Conservation (phyloP, 495 filamentous ascomycete species). For the Xeromyces bisporus region DNA sequence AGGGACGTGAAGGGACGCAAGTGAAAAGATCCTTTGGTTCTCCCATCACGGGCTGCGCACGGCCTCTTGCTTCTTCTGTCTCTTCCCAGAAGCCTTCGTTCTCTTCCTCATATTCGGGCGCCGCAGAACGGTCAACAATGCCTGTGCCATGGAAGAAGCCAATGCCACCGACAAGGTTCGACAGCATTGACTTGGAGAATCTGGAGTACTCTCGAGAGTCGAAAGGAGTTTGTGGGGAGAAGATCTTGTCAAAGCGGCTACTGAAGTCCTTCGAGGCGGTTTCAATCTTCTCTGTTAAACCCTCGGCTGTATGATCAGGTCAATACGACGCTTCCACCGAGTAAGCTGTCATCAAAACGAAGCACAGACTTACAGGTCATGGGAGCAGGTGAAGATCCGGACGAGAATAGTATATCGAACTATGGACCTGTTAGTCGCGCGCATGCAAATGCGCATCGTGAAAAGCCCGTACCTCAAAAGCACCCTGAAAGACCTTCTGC, state of each 20-base stretch:
- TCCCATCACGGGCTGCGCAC: constrained; percentile 46
- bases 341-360: not conserved
- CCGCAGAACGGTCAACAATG: constrained; percentile 77
- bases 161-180: constrained; percentile 86
- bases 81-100: constrained; percentile 97
- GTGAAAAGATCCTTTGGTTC: constrained; percentile 84
- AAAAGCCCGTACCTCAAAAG: constrained; percentile 45
- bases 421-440: constrained; percentile 12
- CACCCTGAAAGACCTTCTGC: constrained; percentile 81
- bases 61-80: constrained; percentile 53
- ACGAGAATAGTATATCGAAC: constrained; percentile 88
- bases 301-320: constrained; percentile 36
- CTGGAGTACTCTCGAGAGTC: constrained; percentile 49
- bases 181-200: constrained; percentile 82
- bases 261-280: constrained; percentile 48
- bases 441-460: not conserved
- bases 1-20: constrained; percentile 81
- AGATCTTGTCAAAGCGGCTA: constrained; percentile 54
- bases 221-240: constrained; percentile 64
- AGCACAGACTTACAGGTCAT: constrained; percentile 33
- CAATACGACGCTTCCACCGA: constrained; percentile 2
- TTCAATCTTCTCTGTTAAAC: constrained; percentile 52
- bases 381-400: constrained; percentile 44
- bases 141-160: constrained; percentile 85
- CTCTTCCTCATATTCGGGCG: constrained; percentile 84